phyloP scores from a whole-genome alignment of 495 filamentous ascomycete species.

The Neurospora sp. region DNA sequence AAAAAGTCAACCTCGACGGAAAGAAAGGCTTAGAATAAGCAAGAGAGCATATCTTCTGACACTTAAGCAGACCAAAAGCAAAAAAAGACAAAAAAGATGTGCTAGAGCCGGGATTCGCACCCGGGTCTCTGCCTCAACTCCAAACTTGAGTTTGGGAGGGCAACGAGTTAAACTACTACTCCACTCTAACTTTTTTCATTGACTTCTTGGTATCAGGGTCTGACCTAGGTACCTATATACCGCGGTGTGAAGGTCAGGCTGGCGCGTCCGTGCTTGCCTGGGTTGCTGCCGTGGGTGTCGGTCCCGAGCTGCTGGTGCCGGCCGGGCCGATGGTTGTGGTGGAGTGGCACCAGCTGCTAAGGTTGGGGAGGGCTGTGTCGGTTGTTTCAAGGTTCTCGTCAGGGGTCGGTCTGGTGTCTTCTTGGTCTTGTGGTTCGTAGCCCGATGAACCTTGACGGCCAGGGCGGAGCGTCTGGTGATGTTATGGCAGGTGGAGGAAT shows the following conservation, averaged over 20 bases:
- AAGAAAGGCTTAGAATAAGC: not conserved
- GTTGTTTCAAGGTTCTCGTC: too few species aligned
- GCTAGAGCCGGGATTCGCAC: slow-evolving; percentile 18
- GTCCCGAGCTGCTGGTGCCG: not conserved
- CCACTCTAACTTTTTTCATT: slow-evolving; percentile 8
- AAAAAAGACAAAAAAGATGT: not conserved
- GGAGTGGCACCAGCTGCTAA: not conserved
- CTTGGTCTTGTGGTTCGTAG: not conserved
- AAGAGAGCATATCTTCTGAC: too few species aligned
- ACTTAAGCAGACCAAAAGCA: not conserved
- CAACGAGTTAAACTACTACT: slow-evolving; percentile 22
- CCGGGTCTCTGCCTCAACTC: slow-evolving; percentile 11
- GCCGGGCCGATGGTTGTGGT: not conserved
- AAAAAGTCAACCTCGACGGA: not conserved
- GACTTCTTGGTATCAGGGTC: not conserved
- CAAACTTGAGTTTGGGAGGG: slow-evolving; percentile 10
- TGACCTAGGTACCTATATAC: not conserved
- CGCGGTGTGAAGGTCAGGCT: not conserved
- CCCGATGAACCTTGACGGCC: not conserved
- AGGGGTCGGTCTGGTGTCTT: not conserved
- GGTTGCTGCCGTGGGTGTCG: not conserved
- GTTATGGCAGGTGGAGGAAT: not conserved
- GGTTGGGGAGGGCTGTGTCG: not conserved
- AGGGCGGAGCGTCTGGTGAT: not conserved
- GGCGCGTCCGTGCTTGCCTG: not conserved